Conservation (phyloP, 2,329 filamentous ascomycete genomes). For the Curvularia spicifera region DNA sequence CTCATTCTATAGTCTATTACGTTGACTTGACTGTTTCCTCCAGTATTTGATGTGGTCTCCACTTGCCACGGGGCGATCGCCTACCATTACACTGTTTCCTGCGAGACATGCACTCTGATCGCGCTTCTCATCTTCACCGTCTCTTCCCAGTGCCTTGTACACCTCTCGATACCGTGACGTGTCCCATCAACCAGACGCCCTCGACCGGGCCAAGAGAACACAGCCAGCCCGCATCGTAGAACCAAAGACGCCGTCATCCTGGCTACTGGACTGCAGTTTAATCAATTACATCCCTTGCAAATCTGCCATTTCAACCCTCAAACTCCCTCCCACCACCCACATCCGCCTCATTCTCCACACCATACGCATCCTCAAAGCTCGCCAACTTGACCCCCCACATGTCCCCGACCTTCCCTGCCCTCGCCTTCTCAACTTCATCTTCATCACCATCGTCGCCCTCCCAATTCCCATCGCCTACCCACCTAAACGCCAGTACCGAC, state of each 20-base stretch:
- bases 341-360: slow-evolving; percentile 41
- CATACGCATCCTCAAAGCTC: slow-evolving; percentile 48
- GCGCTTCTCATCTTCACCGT: neutral
- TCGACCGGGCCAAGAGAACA: too few relatives aligned
- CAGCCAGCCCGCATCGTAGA: neutral
- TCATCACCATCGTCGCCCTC: slow-evolving; percentile 27
- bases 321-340: slow-evolving; percentile 39
- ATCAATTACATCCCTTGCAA: neutral
- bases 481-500: slow-evolving; percentile 48
- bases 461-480: slow-evolving; percentile 37
- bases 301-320: slow-evolving; percentile 32
- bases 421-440: neutral
- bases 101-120: neutral
- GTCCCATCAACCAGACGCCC: too few relatives aligned
- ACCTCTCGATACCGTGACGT: too few relatives aligned
- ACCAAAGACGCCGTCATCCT: too few relatives aligned
- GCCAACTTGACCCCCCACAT: slow-evolving; percentile 48
- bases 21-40: neutral
- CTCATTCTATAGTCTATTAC: neutral
- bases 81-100: too few relatives aligned
- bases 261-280: neutral
- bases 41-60: too few relatives aligned
- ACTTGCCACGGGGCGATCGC: too few relatives aligned
- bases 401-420: slow-evolving; percentile 15
- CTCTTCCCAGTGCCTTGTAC: neutral